Conservation (phyloP, 2,329 filamentous ascomycete species). For the Colletotrichum sp. region DNA sequence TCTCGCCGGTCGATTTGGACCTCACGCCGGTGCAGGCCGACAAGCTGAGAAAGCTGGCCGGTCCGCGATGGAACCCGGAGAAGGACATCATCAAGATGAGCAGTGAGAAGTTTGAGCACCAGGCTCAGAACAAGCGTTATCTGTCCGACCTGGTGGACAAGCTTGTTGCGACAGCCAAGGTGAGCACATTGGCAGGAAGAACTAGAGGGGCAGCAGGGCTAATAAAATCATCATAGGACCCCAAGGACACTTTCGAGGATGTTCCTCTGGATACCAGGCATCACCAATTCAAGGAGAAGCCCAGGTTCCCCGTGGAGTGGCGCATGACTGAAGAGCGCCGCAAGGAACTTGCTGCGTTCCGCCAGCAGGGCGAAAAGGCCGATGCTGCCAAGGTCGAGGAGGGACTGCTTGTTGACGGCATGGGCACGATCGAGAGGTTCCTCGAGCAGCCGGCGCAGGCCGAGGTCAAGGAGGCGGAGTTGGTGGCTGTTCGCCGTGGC, state of each 20-base stretch:
- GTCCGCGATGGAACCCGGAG: conserved; percentile 85
- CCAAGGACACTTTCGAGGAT: conserved; percentile 83
- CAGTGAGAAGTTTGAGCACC: conserved; percentile 85
- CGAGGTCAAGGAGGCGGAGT: conserved; percentile 35
- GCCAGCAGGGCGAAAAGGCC: conserved; percentile 51
- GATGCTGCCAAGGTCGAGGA: conserved; percentile 61
- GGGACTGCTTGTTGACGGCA: conserved; percentile 65
- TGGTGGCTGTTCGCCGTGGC: conserved; percentile 27
- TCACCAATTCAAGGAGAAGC: conserved; percentile 70
- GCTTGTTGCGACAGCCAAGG: conserved; percentile 77
- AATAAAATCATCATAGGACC: conserved; percentile 55
- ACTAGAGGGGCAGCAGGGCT: neutral
- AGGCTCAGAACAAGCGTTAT: conserved; percentile 97
- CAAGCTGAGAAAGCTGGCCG: conserved; percentile 89
- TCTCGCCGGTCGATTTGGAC: conserved; percentile 75
- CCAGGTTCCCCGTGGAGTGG: conserved; percentile 84
- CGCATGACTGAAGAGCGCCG: conserved; percentile 74
- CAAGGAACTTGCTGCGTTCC: conserved; percentile 66
- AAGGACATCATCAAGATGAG: conserved; percentile 86
- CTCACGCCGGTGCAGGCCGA: conserved; percentile 71
- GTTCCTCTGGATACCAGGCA: conserved; percentile 90
- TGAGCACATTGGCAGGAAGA: conserved; percentile 30
- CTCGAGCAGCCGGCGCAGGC: conserved; percentile 30
- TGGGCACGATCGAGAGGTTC: conserved; percentile 48
- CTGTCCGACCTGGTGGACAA: conserved; percentile 78